phyloP scores from a whole-genome alignment of 2,329 filamentous ascomycete species.

The Gnomoniopsis smithogilvyi region DNA sequence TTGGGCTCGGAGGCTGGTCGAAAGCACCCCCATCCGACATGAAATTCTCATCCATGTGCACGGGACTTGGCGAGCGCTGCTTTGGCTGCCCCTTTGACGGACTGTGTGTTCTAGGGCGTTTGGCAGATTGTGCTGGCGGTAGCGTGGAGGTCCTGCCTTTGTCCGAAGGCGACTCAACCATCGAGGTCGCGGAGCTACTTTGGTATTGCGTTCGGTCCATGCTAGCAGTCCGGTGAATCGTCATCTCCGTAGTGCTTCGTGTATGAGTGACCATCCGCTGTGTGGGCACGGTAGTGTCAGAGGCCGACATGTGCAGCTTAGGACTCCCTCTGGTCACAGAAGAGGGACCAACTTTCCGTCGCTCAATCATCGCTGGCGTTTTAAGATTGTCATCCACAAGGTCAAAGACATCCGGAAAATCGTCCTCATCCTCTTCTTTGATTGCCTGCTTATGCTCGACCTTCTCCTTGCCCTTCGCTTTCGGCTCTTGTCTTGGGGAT shows the following conservation, averaged over 20 bases:
- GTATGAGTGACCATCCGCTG: slow-evolving; percentile 23
- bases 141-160: slow-evolving; percentile 10
- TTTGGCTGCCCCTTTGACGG: neutral
- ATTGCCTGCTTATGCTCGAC: slow-evolving; percentile 30
- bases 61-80: neutral
- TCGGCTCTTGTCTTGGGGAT: slow-evolving; percentile 16
- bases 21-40: neutral
- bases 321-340: slow-evolving; percentile 24
- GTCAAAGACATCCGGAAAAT: slow-evolving; percentile 54
- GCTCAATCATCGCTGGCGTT: slow-evolving; percentile 20
- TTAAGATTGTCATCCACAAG: slow-evolving; percentile 30
- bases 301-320: slow-evolving; percentile 8
- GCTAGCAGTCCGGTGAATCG: slow-evolving; percentile 14
- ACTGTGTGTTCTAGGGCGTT: neutral
- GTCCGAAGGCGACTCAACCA: slow-evolving; percentile 15
- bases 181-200: neutral
- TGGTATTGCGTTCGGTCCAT: neutral
- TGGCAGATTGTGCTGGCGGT: neutral
- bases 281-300: slow-evolving; percentile 16
- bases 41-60: neutral
- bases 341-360: slow-evolving; percentile 33
- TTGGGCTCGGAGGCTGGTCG: slow-evolving; percentile 18
- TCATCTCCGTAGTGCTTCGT: slow-evolving; percentile 21
- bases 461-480: slow-evolving; percentile 33
- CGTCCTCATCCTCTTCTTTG: slow-evolving; percentile 35